These are phyloP conservation scores for Bruguiera parviflora DNA, from an alignment of 345 rosid genomes.

Conservation along the genomic window DNA sequence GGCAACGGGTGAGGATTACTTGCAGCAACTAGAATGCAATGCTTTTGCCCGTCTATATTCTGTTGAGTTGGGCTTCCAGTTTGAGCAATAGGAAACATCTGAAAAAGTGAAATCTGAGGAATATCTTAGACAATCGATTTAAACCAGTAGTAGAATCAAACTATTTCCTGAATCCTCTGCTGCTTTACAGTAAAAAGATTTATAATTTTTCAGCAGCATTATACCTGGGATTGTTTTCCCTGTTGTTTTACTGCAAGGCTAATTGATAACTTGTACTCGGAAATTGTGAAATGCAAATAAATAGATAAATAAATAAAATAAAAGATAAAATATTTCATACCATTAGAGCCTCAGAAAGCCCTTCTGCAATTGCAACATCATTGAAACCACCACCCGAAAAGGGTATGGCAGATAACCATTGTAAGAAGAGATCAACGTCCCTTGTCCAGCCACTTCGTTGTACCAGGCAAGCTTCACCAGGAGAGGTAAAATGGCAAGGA, in stretches of 20 bases:
- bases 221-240: too few species aligned
- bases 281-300: not conserved
- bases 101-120: slow-evolving; percentile 23
- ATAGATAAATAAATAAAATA: slow-evolving; percentile 1
- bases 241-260: too few species aligned
- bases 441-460: slow-evolving; percentile 96
- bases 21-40: slow-evolving; percentile 87
- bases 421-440: slow-evolving; percentile 71
- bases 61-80: slow-evolving; percentile 67
- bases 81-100: slow-evolving; percentile 64
- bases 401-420: slow-evolving; percentile 72
- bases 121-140: not conserved
- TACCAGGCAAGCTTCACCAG: slow-evolving; percentile 69
- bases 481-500: not conserved
- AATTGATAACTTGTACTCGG: too few species aligned
- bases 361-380: slow-evolving; percentile 96
- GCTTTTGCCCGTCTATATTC: slow-evolving; percentile 66
- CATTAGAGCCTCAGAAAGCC: slow-evolving; percentile 96
- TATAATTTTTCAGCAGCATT: not conserved
- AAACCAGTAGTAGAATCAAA: not conserved
- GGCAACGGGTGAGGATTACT: slow-evolving; percentile 90
- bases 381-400: slow-evolving; percentile 91
- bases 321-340: slow-evolving; percentile 31
- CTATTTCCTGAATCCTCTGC: not conserved
- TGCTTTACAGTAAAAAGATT: not conserved